phyloP scores from a whole-genome alignment of 2,329 filamentous ascomycete genomes.

The Pseudopyrenochaeta lycopersici region DNA sequence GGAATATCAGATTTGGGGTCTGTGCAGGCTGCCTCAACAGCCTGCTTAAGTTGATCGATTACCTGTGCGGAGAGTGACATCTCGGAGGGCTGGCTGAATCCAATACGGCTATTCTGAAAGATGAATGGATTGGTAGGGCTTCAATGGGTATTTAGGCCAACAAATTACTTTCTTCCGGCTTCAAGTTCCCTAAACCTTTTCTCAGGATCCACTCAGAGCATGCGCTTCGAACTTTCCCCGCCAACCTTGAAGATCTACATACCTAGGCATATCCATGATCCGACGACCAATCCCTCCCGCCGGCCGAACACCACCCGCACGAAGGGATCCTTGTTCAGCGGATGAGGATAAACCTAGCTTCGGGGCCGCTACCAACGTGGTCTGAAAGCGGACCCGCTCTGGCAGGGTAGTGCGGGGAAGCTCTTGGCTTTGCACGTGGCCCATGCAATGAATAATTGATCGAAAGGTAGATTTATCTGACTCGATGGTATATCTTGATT shows the following conservation, averaged over 20 bases:
- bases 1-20: conserved; percentile 42
- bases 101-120: not conserved
- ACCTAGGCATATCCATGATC: not conserved
- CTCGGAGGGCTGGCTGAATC: not conserved
- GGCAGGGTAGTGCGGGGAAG: not conserved
- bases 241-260: not conserved
- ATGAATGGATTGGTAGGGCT: not conserved
- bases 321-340: not conserved
- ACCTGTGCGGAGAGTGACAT: conserved; percentile 21
- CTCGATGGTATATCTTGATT: too few relatives aligned
- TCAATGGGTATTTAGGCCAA: not conserved
- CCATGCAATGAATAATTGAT: too few relatives aligned
- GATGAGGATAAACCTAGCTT: too few relatives aligned
- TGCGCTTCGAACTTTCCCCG: not conserved
- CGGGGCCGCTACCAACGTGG: not conserved
- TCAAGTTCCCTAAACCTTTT: not conserved
- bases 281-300: not conserved
- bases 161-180: not conserved
- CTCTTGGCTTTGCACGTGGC: not conserved
- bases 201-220: not conserved
- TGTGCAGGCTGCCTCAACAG: conserved; percentile 27
- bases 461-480: too few relatives aligned
- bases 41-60: conserved; percentile 16
- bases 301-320: not conserved
- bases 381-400: not conserved